Evolutionary conservation across 306 rosid species (phyloP).

Genomic region (Ceratonia siliqua): DNA sequence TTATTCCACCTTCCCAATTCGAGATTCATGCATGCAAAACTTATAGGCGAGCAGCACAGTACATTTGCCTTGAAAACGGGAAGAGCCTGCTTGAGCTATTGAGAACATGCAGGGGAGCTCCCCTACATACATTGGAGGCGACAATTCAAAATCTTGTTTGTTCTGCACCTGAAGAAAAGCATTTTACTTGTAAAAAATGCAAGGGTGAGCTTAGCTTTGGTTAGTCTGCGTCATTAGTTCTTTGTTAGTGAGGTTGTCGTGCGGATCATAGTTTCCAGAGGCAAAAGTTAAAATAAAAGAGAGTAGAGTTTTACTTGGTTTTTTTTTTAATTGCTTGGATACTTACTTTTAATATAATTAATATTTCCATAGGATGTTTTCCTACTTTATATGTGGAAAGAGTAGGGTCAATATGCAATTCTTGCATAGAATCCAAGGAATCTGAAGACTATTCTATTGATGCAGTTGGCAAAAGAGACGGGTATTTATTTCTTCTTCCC

Average conservation of each 20-base stretch:
- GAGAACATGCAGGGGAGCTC: conserved; percentile 76
- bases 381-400: conserved; percentile 70
- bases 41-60: conserved; percentile 92
- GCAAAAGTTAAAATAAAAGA: background rate
- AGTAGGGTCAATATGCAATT: conserved; percentile 70
- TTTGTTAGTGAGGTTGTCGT: conserved; percentile 28
- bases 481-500: conserved; percentile 48
- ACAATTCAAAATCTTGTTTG: conserved; percentile 71
- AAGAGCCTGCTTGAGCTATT: conserved; percentile 88
- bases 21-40: conserved; percentile 97
- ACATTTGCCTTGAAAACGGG: conserved; percentile 93
- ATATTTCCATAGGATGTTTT: conserved; percentile 56
- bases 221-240: background rate
- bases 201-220: conserved; percentile 57
- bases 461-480: conserved; percentile 47
- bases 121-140: conserved; percentile 73
- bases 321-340: conserved; percentile 22
- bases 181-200: conserved; percentile 81
- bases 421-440: conserved; percentile 64
- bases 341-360: conserved; percentile 11
- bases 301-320: background rate
- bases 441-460: conserved; percentile 46
- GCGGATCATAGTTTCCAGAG: conserved; percentile 8
- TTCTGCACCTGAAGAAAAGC: conserved; percentile 67
- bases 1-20: conserved; percentile 89